These are phyloP conservation scores for Cordyceps fumosorosea DNA, from an alignment of 2,329 filamentous ascomycete species.

Conservation along the genomic window DNA sequence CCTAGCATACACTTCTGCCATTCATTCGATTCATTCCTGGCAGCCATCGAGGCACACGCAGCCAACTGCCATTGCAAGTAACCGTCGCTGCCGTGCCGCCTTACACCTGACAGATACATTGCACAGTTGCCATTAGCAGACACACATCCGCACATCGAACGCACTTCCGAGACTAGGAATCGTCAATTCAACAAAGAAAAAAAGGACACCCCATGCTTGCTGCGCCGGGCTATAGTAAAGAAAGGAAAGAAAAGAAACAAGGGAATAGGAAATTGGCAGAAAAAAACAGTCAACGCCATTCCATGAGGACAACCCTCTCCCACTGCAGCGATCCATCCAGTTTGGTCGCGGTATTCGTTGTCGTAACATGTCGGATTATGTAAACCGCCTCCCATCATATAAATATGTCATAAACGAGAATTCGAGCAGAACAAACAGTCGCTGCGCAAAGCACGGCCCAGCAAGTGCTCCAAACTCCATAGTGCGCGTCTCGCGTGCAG, in stretches of 20 bases:
- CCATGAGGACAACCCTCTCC: constrained; percentile 1
- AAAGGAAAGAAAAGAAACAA: neutral
- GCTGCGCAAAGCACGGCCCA: constrained; percentile 1
- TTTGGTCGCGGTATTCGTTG: constrained; percentile 3
- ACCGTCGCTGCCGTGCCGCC: neutral
- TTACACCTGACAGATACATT: neutral
- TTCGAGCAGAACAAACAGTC: neutral
- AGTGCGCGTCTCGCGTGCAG: neutral
- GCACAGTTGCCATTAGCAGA: neutral
- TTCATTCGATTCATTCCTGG: too few species aligned
- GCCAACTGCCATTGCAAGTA: too few species aligned
- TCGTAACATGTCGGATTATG: constrained; percentile 12
- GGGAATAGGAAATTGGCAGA: neutral
- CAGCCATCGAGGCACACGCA: too few species aligned
- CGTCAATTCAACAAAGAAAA: constrained; percentile 5
- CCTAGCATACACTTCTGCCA: neutral
- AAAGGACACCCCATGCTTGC: constrained; percentile 8
- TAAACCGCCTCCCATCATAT: constrained; percentile 9
- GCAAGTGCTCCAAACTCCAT: constrained; percentile 11
- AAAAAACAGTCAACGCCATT: constrained; percentile 9
- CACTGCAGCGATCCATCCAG: neutral
- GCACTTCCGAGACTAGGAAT: neutral
- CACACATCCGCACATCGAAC: neutral
- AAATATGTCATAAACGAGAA: constrained; percentile 8
- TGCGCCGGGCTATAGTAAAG: constrained; percentile 10